Conservation (phyloP, 345 rosid genomes). For the Aethionema arabicum region DNA sequence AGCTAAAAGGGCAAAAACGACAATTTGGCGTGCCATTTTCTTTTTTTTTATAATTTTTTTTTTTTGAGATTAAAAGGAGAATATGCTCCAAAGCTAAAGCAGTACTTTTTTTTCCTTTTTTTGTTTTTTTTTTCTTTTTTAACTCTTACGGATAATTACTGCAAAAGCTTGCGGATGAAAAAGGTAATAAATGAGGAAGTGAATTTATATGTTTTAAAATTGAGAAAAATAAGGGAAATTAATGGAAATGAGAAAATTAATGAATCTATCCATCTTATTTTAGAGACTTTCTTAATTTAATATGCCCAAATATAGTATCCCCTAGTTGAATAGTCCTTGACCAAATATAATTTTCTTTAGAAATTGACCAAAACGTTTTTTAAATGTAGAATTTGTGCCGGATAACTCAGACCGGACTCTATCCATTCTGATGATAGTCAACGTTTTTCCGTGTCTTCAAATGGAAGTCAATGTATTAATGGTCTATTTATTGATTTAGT, state of each 20-base stretch:
- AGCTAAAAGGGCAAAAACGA: conserved; percentile 31
- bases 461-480: conserved; percentile 66
- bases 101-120: conserved; percentile 9
- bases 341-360: no score
- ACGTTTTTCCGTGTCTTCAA: conserved; percentile 82
- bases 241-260: conserved; percentile 25
- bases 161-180: conserved; percentile 33
- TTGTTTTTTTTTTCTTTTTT: neutral
- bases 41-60: neutral
- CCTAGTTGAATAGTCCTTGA: no score
- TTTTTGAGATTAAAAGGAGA: conserved; percentile 19
- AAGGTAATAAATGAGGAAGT: neutral
- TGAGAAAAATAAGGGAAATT: conserved; percentile 26
- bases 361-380: no score
- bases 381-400: conserved; percentile 12
- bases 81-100: conserved; percentile 35
- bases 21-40: conserved; percentile 38
- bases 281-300: conserved; percentile 8
- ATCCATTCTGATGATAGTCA: conserved; percentile 54
- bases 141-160: conserved; percentile 9
- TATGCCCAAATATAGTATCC: conserved; percentile 1
- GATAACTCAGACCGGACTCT: conserved; percentile 59
- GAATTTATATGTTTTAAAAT: conserved; percentile 26
- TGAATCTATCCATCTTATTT: conserved; percentile 12
- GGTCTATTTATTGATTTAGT: no score